Evolutionary conservation across 1,284 basidiomycete species (phyloP), one percentile per base, ranked within the genome.

Genomic region (Puccinia coronata): DNA sequence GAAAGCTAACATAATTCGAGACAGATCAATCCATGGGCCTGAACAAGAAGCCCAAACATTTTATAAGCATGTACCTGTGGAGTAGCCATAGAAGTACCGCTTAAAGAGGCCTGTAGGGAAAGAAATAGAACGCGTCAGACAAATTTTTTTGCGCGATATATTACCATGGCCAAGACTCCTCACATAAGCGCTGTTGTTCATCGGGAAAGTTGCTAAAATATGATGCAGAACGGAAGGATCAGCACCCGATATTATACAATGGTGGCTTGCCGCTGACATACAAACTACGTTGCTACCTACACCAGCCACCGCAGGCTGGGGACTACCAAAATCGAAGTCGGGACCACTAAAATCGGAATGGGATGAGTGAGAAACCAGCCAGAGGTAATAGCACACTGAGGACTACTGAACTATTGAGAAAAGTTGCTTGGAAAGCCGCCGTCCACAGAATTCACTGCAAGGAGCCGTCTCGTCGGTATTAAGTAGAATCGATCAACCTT

Each of bases 21-120:
- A 3, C 31, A 25, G 25, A 20, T 43, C 11, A n/a, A 67, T 41
- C 14, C 20, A 6, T 36, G n/a, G 41, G 25, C 25, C 63, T n/a
- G 5, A 20, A n/a, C n/a, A 36, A 23, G 20, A 67, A n/a, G 36
- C 6, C 20, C 20, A 23, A 1, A 8, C 0, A n/a, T 5, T 20
- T 9, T 3, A n/a, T 36, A 41, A n/a, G 2, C 34, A 12, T n/a
- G 34, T 67, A 79, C 77, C 41, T 79, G 77, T 61, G 77, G 77
- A 23, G 77, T 55, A 14, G 77, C 47, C 77, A 79, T 79, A 9
- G 77, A 79, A 18, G 77, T 79, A 12, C 77, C 77, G 28, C 51
- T 70, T 20, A 79, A 55, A 9, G 47, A 20, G 34, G 67, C 77
- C 77, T 79, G 18, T 59, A 34, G 9, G 34, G 34, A 18, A 59